Evolutionary conservation across 768 basidiomycete species (phyloP).

Genomic region (Guyanaporus albipodus): DNA sequence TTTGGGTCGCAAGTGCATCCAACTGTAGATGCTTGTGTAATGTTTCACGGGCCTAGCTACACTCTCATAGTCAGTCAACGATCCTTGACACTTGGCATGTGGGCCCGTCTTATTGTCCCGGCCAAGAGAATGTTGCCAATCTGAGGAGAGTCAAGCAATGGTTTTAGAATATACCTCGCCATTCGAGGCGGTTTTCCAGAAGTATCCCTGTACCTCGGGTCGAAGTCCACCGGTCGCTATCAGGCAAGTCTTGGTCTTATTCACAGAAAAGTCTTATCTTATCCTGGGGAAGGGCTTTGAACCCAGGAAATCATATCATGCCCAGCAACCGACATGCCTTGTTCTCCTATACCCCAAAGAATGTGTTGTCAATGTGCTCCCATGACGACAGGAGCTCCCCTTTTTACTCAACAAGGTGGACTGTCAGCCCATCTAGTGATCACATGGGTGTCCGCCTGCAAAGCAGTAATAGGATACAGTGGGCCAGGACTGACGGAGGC

Average conservation of each 20-base stretch:
- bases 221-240: constrained; percentile 64
- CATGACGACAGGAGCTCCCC: constrained; percentile 54
- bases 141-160: constrained; percentile 28
- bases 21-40: too few relatives aligned
- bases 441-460: constrained; percentile 63
- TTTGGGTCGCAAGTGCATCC: too few relatives aligned
- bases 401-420: constrained; percentile 54
- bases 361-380: constrained; percentile 52
- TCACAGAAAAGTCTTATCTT: too few relatives aligned
- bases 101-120: constrained; percentile 47
- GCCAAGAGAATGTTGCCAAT: constrained; percentile 42
- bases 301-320: constrained; percentile 41
- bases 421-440: constrained; percentile 54
- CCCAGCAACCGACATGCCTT: constrained; percentile 34
- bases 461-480: constrained; percentile 39
- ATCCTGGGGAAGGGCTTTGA: too few relatives aligned
- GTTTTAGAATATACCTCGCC: constrained; percentile 54
- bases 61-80: too few relatives aligned
- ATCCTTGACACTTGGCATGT: too few relatives aligned
- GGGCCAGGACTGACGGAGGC: constrained; percentile 55
- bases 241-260: constrained; percentile 35
- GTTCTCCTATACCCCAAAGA: constrained; percentile 44
- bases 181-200: constrained; percentile 59
- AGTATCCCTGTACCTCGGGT: constrained; percentile 53
- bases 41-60: too few relatives aligned